Evolutionary conservation across 163 green algal genomes (phyloP).

Genomic region (Scenedesmus sp.): DNA sequence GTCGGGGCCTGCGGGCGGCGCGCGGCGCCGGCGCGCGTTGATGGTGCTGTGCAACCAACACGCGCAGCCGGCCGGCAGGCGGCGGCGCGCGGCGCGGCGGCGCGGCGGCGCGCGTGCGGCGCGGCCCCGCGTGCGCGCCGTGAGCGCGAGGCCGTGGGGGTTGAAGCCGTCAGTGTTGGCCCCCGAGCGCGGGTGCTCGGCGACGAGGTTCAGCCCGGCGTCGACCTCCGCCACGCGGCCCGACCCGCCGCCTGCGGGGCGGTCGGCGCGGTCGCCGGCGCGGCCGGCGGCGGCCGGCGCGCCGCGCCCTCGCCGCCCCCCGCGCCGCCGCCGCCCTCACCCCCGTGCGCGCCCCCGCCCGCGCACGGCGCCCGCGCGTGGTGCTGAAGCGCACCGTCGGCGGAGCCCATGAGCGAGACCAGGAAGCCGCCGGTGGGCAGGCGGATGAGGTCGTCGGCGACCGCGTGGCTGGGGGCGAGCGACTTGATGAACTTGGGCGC

Average conservation of each 20-base stretch:
- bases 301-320: too few species aligned
- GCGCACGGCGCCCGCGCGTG: too few species aligned
- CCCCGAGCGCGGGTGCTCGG: slow-evolving; percentile 22
- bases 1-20: too few species aligned
- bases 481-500: slow-evolving; percentile 14
- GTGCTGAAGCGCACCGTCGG: not conserved
- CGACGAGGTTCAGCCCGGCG: slow-evolving; percentile 7
- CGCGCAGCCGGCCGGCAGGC: too few species aligned
- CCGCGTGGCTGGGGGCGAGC: slow-evolving; percentile 4
- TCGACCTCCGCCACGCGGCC: slow-evolving; percentile 27
- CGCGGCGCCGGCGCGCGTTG: too few species aligned
- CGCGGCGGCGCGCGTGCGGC: too few species aligned
- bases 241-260: slow-evolving; percentile 6
- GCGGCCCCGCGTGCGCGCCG: not conserved
- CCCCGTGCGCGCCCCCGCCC: too few species aligned
- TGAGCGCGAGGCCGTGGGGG: slow-evolving; percentile 27
- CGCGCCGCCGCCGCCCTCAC: too few species aligned
- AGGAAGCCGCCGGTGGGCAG: slow-evolving; percentile 41
- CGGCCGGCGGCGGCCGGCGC: too few species aligned
- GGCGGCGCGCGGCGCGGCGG: too few species aligned
- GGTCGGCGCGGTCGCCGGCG: too few species aligned
- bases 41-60: too few species aligned
- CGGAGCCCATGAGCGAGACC: slow-evolving; percentile 41
- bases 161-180: slow-evolving; percentile 21
- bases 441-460: slow-evolving; percentile 35